Evolutionary conservation across 2,329 filamentous ascomycete genomes (phyloP).

Genomic region (Didymella glomerata): DNA sequence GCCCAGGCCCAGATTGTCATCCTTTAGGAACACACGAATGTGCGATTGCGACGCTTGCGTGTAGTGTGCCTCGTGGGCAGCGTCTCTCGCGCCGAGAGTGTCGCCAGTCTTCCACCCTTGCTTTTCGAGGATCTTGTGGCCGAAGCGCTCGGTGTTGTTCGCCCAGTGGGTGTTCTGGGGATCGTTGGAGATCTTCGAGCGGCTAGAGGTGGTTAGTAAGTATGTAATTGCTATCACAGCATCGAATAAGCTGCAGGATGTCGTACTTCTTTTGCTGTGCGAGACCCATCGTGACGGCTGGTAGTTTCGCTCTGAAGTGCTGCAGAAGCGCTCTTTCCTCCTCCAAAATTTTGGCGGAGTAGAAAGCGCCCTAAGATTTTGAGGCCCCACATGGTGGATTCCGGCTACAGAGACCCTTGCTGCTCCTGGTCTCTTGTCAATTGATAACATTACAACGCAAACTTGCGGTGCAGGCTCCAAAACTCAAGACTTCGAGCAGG

Average conservation of each 20-base stretch:
- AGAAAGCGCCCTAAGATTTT: slow-evolving; percentile 19
- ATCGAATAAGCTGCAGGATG: slow-evolving; percentile 14
- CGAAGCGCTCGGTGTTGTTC: slow-evolving; percentile 80
- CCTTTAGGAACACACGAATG: slow-evolving; percentile 84
- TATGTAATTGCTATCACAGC: background rate
- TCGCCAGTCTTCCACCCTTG: slow-evolving; percentile 92
- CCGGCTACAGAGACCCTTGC: slow-evolving; percentile 8
- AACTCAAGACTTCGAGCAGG: background rate
- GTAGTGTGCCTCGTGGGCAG: slow-evolving; percentile 77
- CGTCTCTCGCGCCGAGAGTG: slow-evolving; percentile 79
- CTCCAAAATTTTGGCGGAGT: slow-evolving; percentile 36
- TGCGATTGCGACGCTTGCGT: slow-evolving; percentile 83
- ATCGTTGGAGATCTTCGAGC: slow-evolving; percentile 81
- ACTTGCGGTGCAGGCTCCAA: background rate
- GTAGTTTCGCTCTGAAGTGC: slow-evolving; percentile 12
- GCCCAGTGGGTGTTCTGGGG: slow-evolving; percentile 97
- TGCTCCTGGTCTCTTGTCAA: background rate
- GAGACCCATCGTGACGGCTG: slow-evolving; percentile 67
- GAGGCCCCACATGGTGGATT: slow-evolving; percentile 13
- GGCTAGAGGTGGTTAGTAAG: slow-evolving; percentile 51
- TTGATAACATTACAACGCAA: background rate
- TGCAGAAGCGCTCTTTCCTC: slow-evolving; percentile 25
- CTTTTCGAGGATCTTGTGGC: slow-evolving; percentile 84
- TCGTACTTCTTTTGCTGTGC: slow-evolving; percentile 72
- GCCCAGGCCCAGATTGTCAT: slow-evolving; percentile 89